Evolutionary conservation across 2,329 filamentous ascomycete genomes (phyloP), one percentile per base, ranked within the genome.

Genomic region (Fusarium duplospermum): DNA sequence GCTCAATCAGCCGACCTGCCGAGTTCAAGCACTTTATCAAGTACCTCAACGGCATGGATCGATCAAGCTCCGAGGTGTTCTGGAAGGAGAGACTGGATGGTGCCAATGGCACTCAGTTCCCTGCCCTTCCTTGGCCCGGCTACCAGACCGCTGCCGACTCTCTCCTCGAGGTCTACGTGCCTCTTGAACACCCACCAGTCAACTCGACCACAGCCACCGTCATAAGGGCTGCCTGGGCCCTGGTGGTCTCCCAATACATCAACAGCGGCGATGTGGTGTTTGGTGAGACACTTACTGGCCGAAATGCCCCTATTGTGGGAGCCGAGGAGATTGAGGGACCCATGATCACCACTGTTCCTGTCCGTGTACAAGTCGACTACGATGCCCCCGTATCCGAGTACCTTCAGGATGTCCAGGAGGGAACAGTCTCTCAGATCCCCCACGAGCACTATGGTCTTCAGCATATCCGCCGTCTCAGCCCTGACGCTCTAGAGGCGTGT

Each of bases 361-460:
- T 91, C 8, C 86, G 88, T 18, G 81, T 91, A 2, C 81, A 82
- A 1, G 78, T 90, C 3, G 81, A 86, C 59, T 77, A 82, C 4
- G 81, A 85, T 6, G 76, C 79, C 0, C 83, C 83, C 0, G 83
- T 90, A 2, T 76, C 79, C 0, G 84, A 89, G 54, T 92, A 88
- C 70, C 82, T 93, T 4, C 83, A 88, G 47, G 80, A 83, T 3
- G 85, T 93, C 3, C 90, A 93, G 40, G 83, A 88, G 33, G 85
- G 88, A 64, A 89, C 87, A 0, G 84, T 90, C 0, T 81, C 85
- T 4, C 87, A 89, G 72, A 91, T 93, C 7, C 88, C 90, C 0
- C 88, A 92, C 77, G 89, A 93, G 79, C 91, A 94, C 78, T 85
- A 88, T 59, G 89, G 89, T 22, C 82, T 91, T 52, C 89, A 91